Percentiles rank a stretch among this genome's conserved stretches.
phyloP scores from a whole-genome alignment of 2,329 filamentous ascomycete species.

The Thelonectria rubi region DNA sequence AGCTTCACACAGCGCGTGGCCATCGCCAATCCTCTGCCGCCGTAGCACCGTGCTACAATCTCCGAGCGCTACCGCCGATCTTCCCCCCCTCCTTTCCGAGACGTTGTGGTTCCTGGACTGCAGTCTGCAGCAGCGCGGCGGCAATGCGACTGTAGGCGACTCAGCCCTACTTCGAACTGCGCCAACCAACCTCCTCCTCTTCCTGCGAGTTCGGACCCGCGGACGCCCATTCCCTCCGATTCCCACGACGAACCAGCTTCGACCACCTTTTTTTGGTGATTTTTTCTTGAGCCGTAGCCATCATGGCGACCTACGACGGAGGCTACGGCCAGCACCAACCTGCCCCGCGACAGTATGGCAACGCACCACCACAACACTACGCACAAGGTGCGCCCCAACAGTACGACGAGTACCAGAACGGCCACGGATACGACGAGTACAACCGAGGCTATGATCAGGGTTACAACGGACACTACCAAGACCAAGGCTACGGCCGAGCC shows the following conservation, averaged over 20 bases:
- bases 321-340: slow-evolving; percentile 56
- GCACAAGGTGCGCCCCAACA: slow-evolving; percentile 49
- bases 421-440: slow-evolving; percentile 57
- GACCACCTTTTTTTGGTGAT: slow-evolving; percentile 5
- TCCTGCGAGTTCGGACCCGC: slow-evolving; percentile 8
- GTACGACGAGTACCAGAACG: slow-evolving; percentile 58
- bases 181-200: slow-evolving; percentile 18
- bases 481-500: slow-evolving; percentile 56
- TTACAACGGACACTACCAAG: slow-evolving; percentile 54
- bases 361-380: slow-evolving; percentile 46
- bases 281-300: slow-evolving; percentile 37
- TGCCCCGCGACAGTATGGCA: slow-evolving; percentile 49
- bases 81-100: slow-evolving; percentile 32
- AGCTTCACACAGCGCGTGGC: slow-evolving; percentile 9
- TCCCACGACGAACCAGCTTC: slow-evolving; percentile 11
- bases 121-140: slow-evolving; percentile 17
- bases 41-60: slow-evolving; percentile 20
- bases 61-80: slow-evolving; percentile 37
- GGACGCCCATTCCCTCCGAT: slow-evolving; percentile 9
- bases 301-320: slow-evolving; percentile 63
- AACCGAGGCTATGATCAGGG: slow-evolving; percentile 53
- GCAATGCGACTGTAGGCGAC: slow-evolving; percentile 41
- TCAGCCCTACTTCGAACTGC: slow-evolving; percentile 30
- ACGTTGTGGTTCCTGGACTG: slow-evolving; percentile 30
- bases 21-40: slow-evolving; percentile 26